These are phyloP conservation scores for Penstemon newberryi DNA, from an alignment of 257 asterid species.

Conservation along the genomic window DNA sequence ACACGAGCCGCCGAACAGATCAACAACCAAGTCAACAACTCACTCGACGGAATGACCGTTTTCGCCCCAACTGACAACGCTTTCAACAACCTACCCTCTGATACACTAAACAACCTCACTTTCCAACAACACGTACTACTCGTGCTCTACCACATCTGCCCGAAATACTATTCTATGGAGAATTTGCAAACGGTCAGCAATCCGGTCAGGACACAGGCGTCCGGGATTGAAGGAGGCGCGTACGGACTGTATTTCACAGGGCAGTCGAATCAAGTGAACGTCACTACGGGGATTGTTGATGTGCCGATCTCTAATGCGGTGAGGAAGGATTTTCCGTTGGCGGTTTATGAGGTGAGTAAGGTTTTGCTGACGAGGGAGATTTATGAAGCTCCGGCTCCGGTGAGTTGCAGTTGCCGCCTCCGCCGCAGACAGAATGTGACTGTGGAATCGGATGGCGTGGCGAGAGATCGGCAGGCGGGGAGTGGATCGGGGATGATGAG, in stretches of 20 bases:
- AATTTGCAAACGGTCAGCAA: constrained; percentile 65
- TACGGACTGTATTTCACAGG: constrained; percentile 61
- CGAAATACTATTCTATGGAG: constrained; percentile 57
- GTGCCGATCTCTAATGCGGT: constrained; percentile 55
- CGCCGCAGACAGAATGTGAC: constrained; percentile 29
- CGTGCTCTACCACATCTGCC: constrained; percentile 59
- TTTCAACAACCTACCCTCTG: constrained; percentile 72
- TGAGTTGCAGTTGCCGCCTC: background rate
- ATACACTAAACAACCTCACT: constrained; percentile 65
- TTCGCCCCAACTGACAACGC: constrained; percentile 89
- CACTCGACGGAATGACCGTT: constrained; percentile 73
- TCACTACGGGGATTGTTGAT: constrained; percentile 55
- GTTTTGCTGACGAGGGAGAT: constrained; percentile 65
- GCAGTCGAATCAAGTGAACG: constrained; percentile 53
- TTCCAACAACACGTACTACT: constrained; percentile 71
- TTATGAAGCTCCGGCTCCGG: constrained; percentile 40
- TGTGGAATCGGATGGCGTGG: constrained; percentile 21
- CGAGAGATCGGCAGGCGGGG: constrained; percentile 25
- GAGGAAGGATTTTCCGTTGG: constrained; percentile 56
- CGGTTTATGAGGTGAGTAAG: constrained; percentile 71
- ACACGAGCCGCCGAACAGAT: constrained; percentile 66
- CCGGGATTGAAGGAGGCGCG: constrained; percentile 50
- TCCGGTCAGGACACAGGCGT: constrained; percentile 86
- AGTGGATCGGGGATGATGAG: constrained; percentile 42
- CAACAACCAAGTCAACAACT: constrained; percentile 74